Evolutionary conservation across 176 grass and related monocot genomes (phyloP).

Genomic region (Rhynchospora pubera): DNA sequence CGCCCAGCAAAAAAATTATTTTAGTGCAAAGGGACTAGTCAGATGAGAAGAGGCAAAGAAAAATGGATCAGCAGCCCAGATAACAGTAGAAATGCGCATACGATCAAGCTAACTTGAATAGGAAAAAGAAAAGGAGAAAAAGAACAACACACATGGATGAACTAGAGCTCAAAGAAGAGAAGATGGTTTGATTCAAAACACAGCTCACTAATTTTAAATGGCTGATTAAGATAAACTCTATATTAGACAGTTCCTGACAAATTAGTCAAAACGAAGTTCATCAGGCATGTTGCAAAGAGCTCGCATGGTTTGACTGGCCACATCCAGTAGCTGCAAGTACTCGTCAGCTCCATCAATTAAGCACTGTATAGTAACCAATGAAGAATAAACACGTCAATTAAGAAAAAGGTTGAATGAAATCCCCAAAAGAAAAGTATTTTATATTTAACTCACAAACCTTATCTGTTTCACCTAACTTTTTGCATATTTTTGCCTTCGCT

Average conservation of each 20-base stretch:
- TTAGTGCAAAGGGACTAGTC: not conserved
- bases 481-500: conserved; percentile 92
- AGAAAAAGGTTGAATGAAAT: not conserved
- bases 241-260: not conserved
- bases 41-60: not conserved
- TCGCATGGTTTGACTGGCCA: conserved; percentile 54
- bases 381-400: not conserved
- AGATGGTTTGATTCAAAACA: not conserved
- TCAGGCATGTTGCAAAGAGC: conserved; percentile 87
- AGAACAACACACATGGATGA: not conserved
- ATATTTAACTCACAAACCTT: conserved; percentile 56
- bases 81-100: not conserved
- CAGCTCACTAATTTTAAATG: not conserved
- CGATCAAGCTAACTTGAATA: too few species aligned
- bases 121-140: not conserved
- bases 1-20: not conserved
- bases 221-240: not conserved
- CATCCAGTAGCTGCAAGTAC: conserved; percentile 83
- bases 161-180: not conserved
- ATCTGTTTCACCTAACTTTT: conserved; percentile 86
- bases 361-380: conserved; percentile 48
- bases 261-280: conserved; percentile 31
- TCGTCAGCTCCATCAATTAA: conserved; percentile 90
- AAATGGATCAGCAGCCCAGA: not conserved
- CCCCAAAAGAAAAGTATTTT: conserved; percentile 5